A percentile compares a stretch with the other conserved stretches of the same genome.
Conservation (phyloP, 2,329 filamentous ascomycete species). For the Calycina herbarum region DNA sequence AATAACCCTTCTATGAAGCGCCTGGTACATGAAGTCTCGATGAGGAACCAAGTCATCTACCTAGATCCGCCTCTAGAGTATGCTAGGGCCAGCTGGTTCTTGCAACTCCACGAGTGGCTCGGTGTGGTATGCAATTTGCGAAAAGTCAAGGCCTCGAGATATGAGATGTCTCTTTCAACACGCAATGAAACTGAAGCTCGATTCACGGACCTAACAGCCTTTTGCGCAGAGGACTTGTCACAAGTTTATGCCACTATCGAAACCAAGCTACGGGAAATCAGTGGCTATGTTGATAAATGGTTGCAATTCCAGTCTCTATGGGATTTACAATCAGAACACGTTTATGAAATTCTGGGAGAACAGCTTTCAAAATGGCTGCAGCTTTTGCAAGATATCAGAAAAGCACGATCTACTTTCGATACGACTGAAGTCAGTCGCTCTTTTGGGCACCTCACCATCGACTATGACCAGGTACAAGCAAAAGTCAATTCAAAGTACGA, state of each 20-base stretch:
- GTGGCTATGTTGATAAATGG: constrained; percentile 94
- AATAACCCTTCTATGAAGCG: constrained; percentile 67
- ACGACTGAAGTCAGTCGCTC: constrained; percentile 90
- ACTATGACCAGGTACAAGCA: constrained; percentile 97
- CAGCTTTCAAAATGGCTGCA: constrained; percentile 92
- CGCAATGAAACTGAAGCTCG: constrained; percentile 63
- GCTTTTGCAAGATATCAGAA: constrained; percentile 93
- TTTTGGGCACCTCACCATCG: constrained; percentile 92
- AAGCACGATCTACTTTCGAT: constrained; percentile 93
- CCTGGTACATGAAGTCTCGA: constrained; percentile 88
- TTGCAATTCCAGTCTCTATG: constrained; percentile 97
- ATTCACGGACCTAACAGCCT: constrained; percentile 81
- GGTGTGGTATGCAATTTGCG: constrained; percentile 88
- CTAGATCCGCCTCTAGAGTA: constrained; percentile 91
- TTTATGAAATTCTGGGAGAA: constrained; percentile 89
- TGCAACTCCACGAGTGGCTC: constrained; percentile 90
- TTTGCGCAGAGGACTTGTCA: constrained; percentile 77
- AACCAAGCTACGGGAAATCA: constrained; percentile 75
- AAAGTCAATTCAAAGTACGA: constrained; percentile 99
- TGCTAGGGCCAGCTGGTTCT: constrained; percentile 89
- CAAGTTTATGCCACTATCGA: constrained; percentile 83
- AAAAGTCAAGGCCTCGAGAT: constrained; percentile 92
- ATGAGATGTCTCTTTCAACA: constrained; percentile 82
- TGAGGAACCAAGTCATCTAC: constrained; percentile 97
- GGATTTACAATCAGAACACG: constrained; percentile 94